A percentile compares a stretch with the other conserved stretches of the same genome.
Evolutionary conservation across 2,329 filamentous ascomycete species (phyloP).

Genomic region (Xylaria sp.): DNA sequence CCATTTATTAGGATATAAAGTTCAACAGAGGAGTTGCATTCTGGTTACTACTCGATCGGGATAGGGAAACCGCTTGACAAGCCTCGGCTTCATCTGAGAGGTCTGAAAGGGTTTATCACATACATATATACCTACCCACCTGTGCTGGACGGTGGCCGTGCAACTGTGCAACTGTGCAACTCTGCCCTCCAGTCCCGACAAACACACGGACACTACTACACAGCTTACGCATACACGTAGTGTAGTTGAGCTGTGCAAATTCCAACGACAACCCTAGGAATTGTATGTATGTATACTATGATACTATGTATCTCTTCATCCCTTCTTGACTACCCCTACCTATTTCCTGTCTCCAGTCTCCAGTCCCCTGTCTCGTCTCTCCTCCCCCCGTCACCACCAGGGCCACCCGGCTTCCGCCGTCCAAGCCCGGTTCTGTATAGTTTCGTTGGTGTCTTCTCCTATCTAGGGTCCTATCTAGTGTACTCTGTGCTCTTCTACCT

Average conservation of each 20-base stretch:
- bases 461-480: not conserved
- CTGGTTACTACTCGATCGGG: not conserved
- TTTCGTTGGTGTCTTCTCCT: not conserved
- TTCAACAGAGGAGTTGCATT: not conserved
- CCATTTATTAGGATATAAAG: not conserved
- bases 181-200: not conserved
- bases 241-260: not conserved
- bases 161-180: too few relatives aligned
- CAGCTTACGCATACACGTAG: too few relatives aligned
- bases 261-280: not conserved
- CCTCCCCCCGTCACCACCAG: not conserved
- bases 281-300: too few relatives aligned
- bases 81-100: conserved; percentile 22
- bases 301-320: not conserved
- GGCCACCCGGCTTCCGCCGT: not conserved
- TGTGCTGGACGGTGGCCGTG: too few relatives aligned
- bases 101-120: not conserved
- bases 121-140: not conserved
- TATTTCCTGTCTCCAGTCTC: not conserved
- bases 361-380: conserved; percentile 6
- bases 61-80: conserved; percentile 12
- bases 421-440: not conserved
- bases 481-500: not conserved
- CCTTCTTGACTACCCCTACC: conserved; percentile 3
- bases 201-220: not conserved